These are phyloP conservation scores for Phytophthora sp. DNA, from an alignment of 352 stramenopile species.

Conservation along the genomic window DNA sequence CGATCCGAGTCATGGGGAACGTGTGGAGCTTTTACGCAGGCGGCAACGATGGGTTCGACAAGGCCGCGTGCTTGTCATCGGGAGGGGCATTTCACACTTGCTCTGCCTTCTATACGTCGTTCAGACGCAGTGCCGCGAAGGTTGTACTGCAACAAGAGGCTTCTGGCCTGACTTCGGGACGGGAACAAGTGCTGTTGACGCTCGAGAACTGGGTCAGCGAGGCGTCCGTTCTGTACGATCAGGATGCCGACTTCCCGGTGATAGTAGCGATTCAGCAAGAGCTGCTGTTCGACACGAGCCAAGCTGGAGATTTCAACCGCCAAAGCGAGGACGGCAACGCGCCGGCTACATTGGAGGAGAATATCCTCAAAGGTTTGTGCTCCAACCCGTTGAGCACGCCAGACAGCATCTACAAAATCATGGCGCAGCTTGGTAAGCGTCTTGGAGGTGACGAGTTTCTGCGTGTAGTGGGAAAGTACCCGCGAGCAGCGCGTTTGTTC, in stretches of 20 bases:
- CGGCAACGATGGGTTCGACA: constrained; percentile 39
- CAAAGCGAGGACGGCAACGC: constrained; percentile 1
- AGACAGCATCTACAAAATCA: constrained; percentile 50
- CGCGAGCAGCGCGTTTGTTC: constrained; percentile 49
- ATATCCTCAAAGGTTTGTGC: constrained; percentile 51
- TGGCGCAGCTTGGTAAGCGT: constrained; percentile 37
- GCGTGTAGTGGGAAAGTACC: constrained; percentile 49
- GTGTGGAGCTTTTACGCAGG: constrained; percentile 38
- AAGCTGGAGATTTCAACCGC: background rate
- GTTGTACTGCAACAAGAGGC: constrained; percentile 41
- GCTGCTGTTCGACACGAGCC: constrained; percentile 22
- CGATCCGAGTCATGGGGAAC: constrained; percentile 34
- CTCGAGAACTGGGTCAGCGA: constrained; percentile 63
- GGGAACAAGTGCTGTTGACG: constrained; percentile 45
- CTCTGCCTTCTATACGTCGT: constrained; percentile 42
- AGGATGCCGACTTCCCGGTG: constrained; percentile 43
- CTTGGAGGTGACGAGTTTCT: constrained; percentile 45
- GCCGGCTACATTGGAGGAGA: constrained; percentile 47
- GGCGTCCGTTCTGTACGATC: constrained; percentile 45
- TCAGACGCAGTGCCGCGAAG: constrained; percentile 41
- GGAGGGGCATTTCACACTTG: constrained; percentile 14
- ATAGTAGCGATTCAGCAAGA: constrained; percentile 46
- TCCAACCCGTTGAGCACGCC: constrained; percentile 54
- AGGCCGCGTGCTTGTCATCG: constrained; percentile 31
- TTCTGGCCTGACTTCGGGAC: constrained; percentile 21